Conservation (phyloP, 805 yeast species). For the Priceomyces fermenticarens region DNA sequence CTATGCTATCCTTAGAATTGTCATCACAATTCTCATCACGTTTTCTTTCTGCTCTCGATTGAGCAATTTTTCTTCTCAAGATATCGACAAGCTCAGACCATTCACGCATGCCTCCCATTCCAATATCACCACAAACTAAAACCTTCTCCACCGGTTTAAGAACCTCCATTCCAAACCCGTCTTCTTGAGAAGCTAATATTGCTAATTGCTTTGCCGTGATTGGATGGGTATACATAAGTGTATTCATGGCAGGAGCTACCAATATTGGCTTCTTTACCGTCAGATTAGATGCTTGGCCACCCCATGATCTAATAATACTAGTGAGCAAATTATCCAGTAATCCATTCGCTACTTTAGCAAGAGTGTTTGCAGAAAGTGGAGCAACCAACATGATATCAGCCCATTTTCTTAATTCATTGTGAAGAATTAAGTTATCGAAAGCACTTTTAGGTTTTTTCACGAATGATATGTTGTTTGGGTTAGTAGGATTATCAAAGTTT, state of each 20-base stretch:
- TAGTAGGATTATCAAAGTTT: slow-evolving; percentile 17
- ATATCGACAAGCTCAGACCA: slow-evolving; percentile 46
- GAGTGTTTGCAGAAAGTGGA: slow-evolving; percentile 44
- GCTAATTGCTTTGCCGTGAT: slow-evolving; percentile 39
- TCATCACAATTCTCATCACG: slow-evolving; percentile 11
- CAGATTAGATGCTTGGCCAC: slow-evolving; percentile 10
- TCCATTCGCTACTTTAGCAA: slow-evolving; percentile 44
- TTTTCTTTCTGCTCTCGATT: slow-evolving; percentile 21
- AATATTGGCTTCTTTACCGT: slow-evolving; percentile 37
- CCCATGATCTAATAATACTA: slow-evolving; percentile 42
- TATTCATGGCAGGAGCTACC: slow-evolving; percentile 49
- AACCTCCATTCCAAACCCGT: slow-evolving; percentile 42
- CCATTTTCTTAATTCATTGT: slow-evolving; percentile 45
- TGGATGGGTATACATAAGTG: slow-evolving; percentile 47
- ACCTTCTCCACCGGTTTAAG: slow-evolving; percentile 47
- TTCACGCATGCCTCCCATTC: slow-evolving; percentile 51
- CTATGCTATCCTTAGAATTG: slow-evolving; percentile 16
- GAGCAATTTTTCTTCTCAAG: slow-evolving; percentile 31
- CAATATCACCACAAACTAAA: slow-evolving; percentile 46
- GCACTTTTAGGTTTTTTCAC: slow-evolving; percentile 27
- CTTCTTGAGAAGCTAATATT: slow-evolving; percentile 30
- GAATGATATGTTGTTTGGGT: slow-evolving; percentile 1
- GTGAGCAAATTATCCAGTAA: slow-evolving; percentile 43
- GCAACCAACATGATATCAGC: slow-evolving; percentile 47
- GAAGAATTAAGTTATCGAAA: slow-evolving; percentile 36